Conservation (phyloP, 148 eudicot genomes). For the Rhododendron griersonianum region DNA sequence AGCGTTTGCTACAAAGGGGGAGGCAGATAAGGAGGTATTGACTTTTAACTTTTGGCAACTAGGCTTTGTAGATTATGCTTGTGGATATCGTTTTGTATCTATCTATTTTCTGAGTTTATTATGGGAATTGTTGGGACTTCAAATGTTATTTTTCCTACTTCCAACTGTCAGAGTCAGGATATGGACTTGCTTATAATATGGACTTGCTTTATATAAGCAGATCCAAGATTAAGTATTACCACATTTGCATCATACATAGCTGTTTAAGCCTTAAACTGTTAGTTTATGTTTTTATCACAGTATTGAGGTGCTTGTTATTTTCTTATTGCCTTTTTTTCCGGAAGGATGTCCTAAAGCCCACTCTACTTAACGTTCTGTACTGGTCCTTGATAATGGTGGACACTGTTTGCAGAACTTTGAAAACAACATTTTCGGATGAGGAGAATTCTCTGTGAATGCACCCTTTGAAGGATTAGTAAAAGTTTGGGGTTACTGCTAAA, state of each 20-base stretch:
- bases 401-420: not conserved
- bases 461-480: not conserved
- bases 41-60: not conserved
- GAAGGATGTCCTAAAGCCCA: too few species aligned
- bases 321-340: too few species aligned
- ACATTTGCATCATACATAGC: not conserved
- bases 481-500: not conserved
- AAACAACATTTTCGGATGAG: not conserved
- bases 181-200: not conserved
- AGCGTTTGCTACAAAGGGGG: constrained; percentile 87
- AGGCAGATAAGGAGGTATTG: constrained; percentile 90
- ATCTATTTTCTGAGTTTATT: not conserved
- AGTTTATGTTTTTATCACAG: not conserved
- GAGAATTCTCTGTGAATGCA: not conserved
- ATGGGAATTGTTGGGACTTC: not conserved
- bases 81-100: not conserved
- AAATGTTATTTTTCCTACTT: not conserved
- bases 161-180: not conserved
- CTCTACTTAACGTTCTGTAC: not conserved
- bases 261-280: not conserved
- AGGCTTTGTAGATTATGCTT: not conserved
- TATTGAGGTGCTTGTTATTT: not conserved
- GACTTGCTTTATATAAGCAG: not conserved
- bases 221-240: not conserved
- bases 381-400: constrained; percentile 1